phyloP scores from a whole-genome alignment of 805 yeast genomes.

The Kazachstania africana region DNA sequence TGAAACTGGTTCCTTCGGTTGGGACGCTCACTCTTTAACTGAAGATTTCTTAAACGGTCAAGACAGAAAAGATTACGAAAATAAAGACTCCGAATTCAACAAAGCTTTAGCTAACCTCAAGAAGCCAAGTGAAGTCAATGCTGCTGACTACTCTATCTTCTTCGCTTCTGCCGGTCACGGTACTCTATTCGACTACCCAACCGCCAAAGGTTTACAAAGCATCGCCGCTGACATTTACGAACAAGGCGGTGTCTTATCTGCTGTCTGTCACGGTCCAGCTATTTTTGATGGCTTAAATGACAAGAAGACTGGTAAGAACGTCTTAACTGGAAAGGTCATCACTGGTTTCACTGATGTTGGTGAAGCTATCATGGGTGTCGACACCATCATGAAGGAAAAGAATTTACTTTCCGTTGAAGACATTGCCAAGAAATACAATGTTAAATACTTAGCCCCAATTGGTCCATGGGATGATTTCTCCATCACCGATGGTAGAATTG shows the following conservation, averaged over 20 bases:
- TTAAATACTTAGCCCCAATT: constrained; percentile 33
- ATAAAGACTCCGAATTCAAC: constrained; percentile 30
- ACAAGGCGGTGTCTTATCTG: constrained; percentile 44
- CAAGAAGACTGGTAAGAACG: constrained; percentile 29
- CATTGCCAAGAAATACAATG: constrained; percentile 31
- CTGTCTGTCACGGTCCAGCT: constrained; percentile 60
- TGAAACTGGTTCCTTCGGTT: constrained; percentile 44
- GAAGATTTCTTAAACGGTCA: constrained; percentile 32
- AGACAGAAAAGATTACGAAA: constrained; percentile 31
- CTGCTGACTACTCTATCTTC: constrained; percentile 40
- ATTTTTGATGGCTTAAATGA: constrained; percentile 39
- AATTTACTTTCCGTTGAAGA: constrained; percentile 29
- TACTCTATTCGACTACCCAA: constrained; percentile 45
- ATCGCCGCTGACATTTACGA: constrained; percentile 37
- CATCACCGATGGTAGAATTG: constrained; percentile 45
- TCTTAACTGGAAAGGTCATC: constrained; percentile 40
- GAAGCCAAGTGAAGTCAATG: constrained; percentile 37
- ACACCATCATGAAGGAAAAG: constrained; percentile 17
- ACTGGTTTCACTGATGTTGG: constrained; percentile 54
- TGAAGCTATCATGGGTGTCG: constrained; percentile 26
- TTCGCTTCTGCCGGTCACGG: constrained; percentile 63
- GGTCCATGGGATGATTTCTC: constrained; percentile 41
- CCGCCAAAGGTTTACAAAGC: constrained; percentile 36
- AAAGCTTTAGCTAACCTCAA: constrained; percentile 30
- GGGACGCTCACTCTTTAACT: constrained; percentile 44